phyloP scores from a whole-genome alignment of 768 basidiomycete genomes.

The Tulasnella sp. region DNA sequence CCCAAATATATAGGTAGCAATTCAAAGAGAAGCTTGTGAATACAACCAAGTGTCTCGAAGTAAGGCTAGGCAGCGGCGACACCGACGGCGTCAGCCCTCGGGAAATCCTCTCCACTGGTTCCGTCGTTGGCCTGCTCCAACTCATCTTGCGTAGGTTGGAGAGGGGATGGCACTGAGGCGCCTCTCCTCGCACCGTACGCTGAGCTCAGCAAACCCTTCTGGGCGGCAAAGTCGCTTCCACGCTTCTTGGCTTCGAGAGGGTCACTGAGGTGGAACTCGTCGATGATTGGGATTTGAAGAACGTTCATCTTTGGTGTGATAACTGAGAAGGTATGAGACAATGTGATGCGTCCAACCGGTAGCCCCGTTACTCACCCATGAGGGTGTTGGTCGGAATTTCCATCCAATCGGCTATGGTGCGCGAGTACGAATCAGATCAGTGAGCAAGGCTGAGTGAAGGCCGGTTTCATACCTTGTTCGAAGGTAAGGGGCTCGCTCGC shows the following conservation, averaged over 20 bases:
- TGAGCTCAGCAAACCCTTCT: slow-evolving; percentile 61
- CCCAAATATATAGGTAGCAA: too few relatives aligned
- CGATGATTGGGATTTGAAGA: slow-evolving; percentile 86
- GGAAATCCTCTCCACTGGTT: background rate
- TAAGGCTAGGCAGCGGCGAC: background rate
- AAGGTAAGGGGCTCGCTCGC: slow-evolving; percentile 94
- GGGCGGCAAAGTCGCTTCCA: slow-evolving; percentile 72
- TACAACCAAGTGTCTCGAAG: background rate
- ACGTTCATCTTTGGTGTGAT: slow-evolving; percentile 43
- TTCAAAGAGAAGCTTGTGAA: too few relatives aligned
- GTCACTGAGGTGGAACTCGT: slow-evolving; percentile 84
- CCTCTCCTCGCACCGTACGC: slow-evolving; percentile 2
- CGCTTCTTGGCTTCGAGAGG: slow-evolving; percentile 59
- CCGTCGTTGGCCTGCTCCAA: background rate
- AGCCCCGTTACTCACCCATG: slow-evolving; percentile 30
- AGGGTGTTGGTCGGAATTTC: slow-evolving; percentile 95
- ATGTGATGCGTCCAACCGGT: background rate
- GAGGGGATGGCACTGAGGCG: background rate
- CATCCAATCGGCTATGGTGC: slow-evolving; percentile 81
- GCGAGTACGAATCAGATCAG: background rate
- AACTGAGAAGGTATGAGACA: background rate
- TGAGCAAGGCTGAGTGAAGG: background rate
- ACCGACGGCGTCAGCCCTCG: background rate
- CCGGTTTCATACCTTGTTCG: slow-evolving; percentile 55
- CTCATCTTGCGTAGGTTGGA: background rate